These are phyloP conservation scores for Cocos nucifera DNA, from an alignment of 176 grass and related monocot species.

Conservation along the genomic window DNA sequence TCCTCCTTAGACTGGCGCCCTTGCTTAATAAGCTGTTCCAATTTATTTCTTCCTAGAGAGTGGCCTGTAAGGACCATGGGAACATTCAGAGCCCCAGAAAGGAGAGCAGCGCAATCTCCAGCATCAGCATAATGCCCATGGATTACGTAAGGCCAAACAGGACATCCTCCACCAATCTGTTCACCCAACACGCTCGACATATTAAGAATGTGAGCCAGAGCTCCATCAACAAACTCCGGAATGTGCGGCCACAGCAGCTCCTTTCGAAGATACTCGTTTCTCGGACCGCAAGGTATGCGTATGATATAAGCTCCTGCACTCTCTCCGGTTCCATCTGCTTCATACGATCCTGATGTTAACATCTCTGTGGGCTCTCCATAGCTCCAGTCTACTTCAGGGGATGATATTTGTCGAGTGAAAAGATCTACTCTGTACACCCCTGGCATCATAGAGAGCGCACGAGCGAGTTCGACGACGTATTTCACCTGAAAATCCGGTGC, in stretches of 20 bases:
- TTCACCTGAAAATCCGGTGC: constrained; percentile 39
- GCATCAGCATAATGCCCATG: constrained; percentile 90
- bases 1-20: constrained; percentile 70
- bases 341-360: constrained; percentile 31
- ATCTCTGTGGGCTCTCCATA: constrained; percentile 77
- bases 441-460: constrained; percentile 60
- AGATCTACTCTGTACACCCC: constrained; percentile 76
- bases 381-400: constrained; percentile 64
- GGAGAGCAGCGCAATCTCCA: constrained; percentile 71
- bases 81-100: constrained; percentile 77
- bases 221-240: constrained; percentile 86
- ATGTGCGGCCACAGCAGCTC: constrained; percentile 78
- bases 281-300: constrained; percentile 80
- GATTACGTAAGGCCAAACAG: constrained; percentile 70
- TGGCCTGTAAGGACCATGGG: constrained; percentile 87
- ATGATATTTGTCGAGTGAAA: constrained; percentile 54
- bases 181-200: constrained; percentile 76
- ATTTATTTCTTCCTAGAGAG: constrained; percentile 79
- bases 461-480: constrained; percentile 81
- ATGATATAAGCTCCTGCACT: constrained; percentile 77
- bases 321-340: constrained; percentile 47
- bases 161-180: constrained; percentile 55
- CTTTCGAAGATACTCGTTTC: constrained; percentile 66
- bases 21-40: constrained; percentile 82
- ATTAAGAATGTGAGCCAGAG: constrained; percentile 59